Evolutionary conservation across 208 protist genomes (phyloP).

Genomic region (Leishmania mexicana): DNA sequence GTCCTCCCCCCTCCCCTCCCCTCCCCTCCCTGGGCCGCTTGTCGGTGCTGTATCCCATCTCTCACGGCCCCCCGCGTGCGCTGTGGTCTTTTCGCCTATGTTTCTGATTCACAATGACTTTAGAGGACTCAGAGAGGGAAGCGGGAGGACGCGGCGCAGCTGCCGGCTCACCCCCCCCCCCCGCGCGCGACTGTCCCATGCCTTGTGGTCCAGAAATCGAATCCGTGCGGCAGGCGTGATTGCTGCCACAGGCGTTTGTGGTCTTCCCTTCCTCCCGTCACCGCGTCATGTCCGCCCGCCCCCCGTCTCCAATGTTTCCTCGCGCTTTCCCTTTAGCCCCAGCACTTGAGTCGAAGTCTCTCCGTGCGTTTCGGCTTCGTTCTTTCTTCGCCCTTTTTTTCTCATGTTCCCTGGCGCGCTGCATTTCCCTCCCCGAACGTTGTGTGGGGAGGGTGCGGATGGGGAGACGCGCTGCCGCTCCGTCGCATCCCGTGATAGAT

Average conservation of each 20-base stretch:
- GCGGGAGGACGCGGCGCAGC: not conserved
- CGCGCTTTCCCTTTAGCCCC: not conserved
- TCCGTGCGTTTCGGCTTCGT: not conserved
- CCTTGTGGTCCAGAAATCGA: not conserved
- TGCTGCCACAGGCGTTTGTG: not conserved
- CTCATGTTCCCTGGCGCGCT: not conserved
- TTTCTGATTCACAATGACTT: not conserved
- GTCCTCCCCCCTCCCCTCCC: not conserved
- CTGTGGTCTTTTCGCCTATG: not conserved
- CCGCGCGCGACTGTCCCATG: not conserved
- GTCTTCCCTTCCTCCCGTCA: not conserved
- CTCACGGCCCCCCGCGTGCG: not conserved
- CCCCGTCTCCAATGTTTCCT: not conserved
- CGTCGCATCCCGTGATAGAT: no score
- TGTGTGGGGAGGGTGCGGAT: not conserved
- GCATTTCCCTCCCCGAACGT: not conserved
- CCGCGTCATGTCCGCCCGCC: not conserved
- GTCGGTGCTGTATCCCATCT: not conserved
- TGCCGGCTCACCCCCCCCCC: not conserved
- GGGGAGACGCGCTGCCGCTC: not conserved
- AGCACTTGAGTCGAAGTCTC: not conserved
- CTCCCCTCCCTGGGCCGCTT: not conserved
- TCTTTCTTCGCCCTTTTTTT: not conserved
- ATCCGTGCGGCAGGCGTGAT: not conserved
- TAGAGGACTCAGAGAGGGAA: not conserved